phyloP scores from a whole-genome alignment of 2,329 filamentous ascomycete species.

The Ampelomyces quisqualis region DNA sequence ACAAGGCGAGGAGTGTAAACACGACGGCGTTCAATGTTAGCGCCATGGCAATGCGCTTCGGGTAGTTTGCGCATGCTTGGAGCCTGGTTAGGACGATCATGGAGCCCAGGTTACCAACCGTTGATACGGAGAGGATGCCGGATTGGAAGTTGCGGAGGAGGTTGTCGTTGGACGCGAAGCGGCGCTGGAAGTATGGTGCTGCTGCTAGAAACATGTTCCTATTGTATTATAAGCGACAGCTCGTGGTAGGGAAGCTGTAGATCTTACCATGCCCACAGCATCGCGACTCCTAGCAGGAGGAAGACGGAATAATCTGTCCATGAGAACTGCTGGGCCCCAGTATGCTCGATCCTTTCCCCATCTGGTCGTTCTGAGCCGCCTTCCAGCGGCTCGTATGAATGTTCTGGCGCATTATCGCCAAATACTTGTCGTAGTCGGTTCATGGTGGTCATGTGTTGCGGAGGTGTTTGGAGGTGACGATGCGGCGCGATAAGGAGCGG shows the following conservation, averaged over 20 bases:
- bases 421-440: constrained; percentile 39
- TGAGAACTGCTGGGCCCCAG: constrained; percentile 61
- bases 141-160: constrained; percentile 84
- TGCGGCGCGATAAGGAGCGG: constrained; percentile 11
- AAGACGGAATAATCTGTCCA: constrained; percentile 87
- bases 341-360: constrained; percentile 37
- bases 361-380: constrained; percentile 40
- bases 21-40: constrained; percentile 74
- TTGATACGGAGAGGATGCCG: constrained; percentile 82
- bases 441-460: constrained; percentile 25
- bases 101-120: constrained; percentile 73
- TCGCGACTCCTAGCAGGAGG: constrained; percentile 79
- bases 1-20: constrained; percentile 77
- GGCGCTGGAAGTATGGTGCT: constrained; percentile 85
- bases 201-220: constrained; percentile 99
- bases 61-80: constrained; percentile 82
- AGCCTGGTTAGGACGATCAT: constrained; percentile 77
- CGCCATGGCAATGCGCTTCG: constrained; percentile 76
- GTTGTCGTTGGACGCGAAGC: constrained; percentile 70
- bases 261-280: constrained; percentile 93
- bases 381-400: constrained; percentile 43
- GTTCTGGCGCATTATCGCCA: constrained; percentile 23
- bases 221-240: constrained; percentile 12
- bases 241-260: background rate
- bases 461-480: background rate